Evolutionary conservation across 2,329 filamentous ascomycete species (phyloP).

Genomic region (Nigrograna mackinnonii): DNA sequence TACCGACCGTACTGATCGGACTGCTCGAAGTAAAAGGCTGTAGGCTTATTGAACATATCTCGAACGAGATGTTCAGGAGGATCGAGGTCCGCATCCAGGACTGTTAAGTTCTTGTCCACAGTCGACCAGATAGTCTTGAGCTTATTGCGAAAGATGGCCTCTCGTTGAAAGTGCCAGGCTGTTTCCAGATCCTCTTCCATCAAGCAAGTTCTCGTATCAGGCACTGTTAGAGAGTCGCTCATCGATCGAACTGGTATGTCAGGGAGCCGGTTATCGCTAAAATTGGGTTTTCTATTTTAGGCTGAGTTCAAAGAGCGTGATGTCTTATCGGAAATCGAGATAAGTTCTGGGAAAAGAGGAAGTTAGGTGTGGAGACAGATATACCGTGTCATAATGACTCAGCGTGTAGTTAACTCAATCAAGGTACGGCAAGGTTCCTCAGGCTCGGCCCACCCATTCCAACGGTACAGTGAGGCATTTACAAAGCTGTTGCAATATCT

Average conservation of each 20-base stretch:
- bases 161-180: conserved; percentile 8
- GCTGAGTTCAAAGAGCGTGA: too few species aligned
- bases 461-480: too few species aligned
- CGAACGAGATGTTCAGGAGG: background rate
- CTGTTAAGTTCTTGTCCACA: background rate
- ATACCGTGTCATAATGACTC: too few species aligned
- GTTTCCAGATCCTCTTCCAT: conserved; percentile 6
- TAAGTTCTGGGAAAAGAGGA: too few species aligned
- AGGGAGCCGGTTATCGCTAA: too few species aligned
- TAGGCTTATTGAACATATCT: conserved; percentile 3
- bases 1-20: background rate
- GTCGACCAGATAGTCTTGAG: conserved; percentile 3
- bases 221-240: background rate
- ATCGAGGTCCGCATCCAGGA: background rate
- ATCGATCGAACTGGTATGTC: background rate
- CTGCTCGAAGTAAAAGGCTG: conserved; percentile 2
- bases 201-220: background rate
- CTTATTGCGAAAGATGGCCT: conserved; percentile 4
- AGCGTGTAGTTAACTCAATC: too few species aligned
- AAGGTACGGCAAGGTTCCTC: too few species aligned
- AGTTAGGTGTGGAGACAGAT: too few species aligned
- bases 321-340: too few species aligned
- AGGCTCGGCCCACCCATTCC: too few species aligned
- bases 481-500: too few species aligned
- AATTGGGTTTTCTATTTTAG: too few species aligned